Conservation (phyloP, 2,329 filamentous ascomycete species). For the Aureobasidium subglaciale region DNA sequence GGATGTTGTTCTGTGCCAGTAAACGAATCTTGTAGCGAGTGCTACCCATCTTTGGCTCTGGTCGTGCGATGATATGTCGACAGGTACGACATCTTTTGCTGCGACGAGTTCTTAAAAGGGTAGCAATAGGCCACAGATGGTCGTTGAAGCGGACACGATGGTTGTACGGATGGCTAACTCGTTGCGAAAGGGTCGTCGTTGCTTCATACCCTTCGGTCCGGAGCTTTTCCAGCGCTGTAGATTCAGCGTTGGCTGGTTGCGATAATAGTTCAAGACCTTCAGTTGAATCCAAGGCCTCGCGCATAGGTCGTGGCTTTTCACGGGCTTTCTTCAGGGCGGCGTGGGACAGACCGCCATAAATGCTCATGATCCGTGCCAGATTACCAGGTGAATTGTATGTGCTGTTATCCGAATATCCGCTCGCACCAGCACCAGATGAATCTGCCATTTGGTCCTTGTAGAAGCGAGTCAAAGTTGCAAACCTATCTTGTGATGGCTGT, state of each 20-base stretch:
- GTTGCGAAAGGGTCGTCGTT: conserved; percentile 50
- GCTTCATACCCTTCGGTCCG: conserved; percentile 58
- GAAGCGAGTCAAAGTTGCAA: conserved; percentile 67
- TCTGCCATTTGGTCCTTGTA: conserved; percentile 73
- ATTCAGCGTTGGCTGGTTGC: conserved; percentile 39
- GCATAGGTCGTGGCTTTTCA: conserved; percentile 64
- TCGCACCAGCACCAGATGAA: conserved; percentile 45
- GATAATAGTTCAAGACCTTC: conserved; percentile 62
- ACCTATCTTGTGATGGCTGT: conserved; percentile 57
- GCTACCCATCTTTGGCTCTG: conserved; percentile 81
- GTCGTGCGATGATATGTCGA: conserved; percentile 90
- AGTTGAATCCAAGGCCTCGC: conserved; percentile 62
- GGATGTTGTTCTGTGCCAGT: conserved; percentile 78
- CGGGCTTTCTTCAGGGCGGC: conserved; percentile 58
- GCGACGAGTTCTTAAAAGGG: conserved; percentile 80
- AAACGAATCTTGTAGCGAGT: conserved; percentile 90
- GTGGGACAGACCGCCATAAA: conserved; percentile 65
- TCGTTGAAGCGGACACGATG: conserved; percentile 56
- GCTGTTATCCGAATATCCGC: conserved; percentile 48
- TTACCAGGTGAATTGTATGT: conserved; percentile 69
- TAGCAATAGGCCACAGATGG: conserved; percentile 73
- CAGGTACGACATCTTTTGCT: conserved; percentile 89
- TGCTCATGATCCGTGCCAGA: conserved; percentile 80
- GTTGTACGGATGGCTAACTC: conserved; percentile 37
- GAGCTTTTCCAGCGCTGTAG: conserved; percentile 48